These are phyloP conservation scores for Hypomontagnella submonticulosa DNA, from an alignment of 495 filamentous ascomycete genomes.

Conservation along the genomic window DNA sequence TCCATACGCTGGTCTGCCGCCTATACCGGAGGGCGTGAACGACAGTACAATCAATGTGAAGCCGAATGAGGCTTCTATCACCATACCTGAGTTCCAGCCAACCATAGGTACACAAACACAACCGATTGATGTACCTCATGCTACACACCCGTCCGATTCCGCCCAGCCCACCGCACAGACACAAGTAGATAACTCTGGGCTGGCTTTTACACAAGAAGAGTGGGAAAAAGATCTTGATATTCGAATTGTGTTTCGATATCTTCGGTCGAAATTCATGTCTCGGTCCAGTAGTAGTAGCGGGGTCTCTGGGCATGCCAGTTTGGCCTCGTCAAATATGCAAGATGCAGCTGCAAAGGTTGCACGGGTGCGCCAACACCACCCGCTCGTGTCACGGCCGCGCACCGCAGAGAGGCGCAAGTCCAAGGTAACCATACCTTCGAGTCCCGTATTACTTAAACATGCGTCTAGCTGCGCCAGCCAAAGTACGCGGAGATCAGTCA, in stretches of 20 bases:
- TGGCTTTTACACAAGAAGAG: constrained; percentile 70
- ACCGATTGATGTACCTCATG: constrained; percentile 45
- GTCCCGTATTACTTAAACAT: constrained; percentile 63
- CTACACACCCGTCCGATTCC: constrained; percentile 23
- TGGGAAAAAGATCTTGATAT: constrained; percentile 91
- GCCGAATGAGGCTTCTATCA: constrained; percentile 36
- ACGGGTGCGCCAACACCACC: constrained; percentile 85
- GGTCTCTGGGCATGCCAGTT: constrained; percentile 52
- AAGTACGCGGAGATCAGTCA: constrained; percentile 72
- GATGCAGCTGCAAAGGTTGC: constrained; percentile 81
- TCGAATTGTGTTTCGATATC: constrained; percentile 86
- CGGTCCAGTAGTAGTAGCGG: constrained; percentile 36
- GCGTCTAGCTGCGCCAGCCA: constrained; percentile 81
- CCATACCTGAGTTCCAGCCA: constrained; percentile 60
- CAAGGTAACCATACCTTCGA: constrained; percentile 61
- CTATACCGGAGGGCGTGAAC: constrained; percentile 60
- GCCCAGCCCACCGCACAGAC: constrained; percentile 24
- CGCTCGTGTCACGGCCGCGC: constrained; percentile 72
- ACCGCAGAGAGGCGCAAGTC: constrained; percentile 63
- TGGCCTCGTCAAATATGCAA: constrained; percentile 63
- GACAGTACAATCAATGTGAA: constrained; percentile 39
- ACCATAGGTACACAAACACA: constrained; percentile 50
- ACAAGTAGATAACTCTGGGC: constrained; percentile 32
- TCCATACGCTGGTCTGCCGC: constrained; percentile 65
- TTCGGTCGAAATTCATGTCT: constrained; percentile 77